Base-by-base conservation (phyloP, 202 grass and related monocot species). In the Schoenoplectus tabernaemontani region DNA sequence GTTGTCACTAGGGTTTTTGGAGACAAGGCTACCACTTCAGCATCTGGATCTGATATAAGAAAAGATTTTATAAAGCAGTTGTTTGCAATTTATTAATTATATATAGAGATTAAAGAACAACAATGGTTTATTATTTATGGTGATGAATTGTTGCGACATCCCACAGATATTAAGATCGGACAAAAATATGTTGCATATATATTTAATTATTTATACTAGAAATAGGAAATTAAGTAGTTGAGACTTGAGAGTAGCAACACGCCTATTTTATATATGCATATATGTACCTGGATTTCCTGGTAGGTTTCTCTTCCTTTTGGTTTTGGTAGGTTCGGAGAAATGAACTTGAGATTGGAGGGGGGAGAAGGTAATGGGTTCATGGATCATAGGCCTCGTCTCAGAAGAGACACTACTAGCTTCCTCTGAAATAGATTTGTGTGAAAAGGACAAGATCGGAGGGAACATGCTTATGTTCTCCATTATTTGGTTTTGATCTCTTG, bases 1-100 rank as follows among this genome's bases (percentile, higher is more conserved):
- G 92, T 99, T 59, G 92, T 87, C 79, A 99, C 91, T 85, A 99
- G 88, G 67, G 92, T 88, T 67, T 89, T 85, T 28, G 92, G 96
- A 44, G 96, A 99, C 78, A 98, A 81, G 39, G 92, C 96, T 50
- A 98, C 90, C 73, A 98, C 96, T 84, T 95, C 96, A n/a, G 96
- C 86, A 23, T 87, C 85, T 68, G 96, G 96, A 59, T 99, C 96
- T 98, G 64, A 34, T 75, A 2, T 15, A 56, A 72, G 7, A 20
- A 32, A 9, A 50, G 12, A n/a, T n/a, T n/a, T n/a, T n/a, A n/a
- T n/a, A n/a, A n/a, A n/a, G n/a, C n/a, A n/a, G n/a, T n/a, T n/a
- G n/a, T n/a, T n/a, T n/a, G n/a, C n/a, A n/a, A n/a, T n/a, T n/a
- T n/a, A n/a, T n/a, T n/a, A n/a, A n/a, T n/a, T n/a, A n/a, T n/a